A percentile compares a stretch with the other conserved stretches of the same genome.
Conservation (phyloP, 2,329 filamentous ascomycete species). For the Sordariomycetes sp. region DNA sequence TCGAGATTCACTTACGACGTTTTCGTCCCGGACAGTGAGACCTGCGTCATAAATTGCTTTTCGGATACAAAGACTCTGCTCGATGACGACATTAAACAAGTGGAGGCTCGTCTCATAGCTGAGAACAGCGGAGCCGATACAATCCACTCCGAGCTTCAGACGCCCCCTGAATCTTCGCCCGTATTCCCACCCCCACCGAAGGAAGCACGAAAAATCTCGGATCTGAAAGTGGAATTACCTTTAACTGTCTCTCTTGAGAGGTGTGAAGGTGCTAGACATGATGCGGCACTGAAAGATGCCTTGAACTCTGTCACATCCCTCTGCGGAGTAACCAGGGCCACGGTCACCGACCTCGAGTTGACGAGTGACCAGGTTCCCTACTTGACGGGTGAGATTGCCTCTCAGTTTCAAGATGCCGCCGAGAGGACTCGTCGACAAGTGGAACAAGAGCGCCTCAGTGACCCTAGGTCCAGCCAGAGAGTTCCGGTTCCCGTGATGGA, state of each 20-base stretch:
- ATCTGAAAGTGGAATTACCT: slow-evolving; percentile 1
- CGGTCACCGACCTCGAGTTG: not conserved
- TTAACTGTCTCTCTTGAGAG: not conserved
- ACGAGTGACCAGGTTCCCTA: not conserved
- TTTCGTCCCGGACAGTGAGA: slow-evolving; percentile 1
- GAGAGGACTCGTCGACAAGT: not conserved
- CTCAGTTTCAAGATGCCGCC: not conserved
- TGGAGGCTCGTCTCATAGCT: not conserved
- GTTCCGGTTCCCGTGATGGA: slow-evolving; percentile 17
- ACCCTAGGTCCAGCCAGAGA: slow-evolving; percentile 14
- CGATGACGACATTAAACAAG: slow-evolving; percentile 6
- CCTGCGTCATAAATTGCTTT: slow-evolving; percentile 10
- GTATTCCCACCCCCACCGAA: not conserved
- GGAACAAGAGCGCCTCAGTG: slow-evolving; percentile 18
- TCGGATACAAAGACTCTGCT: slow-evolving; percentile 10
- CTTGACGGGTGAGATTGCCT: not conserved
- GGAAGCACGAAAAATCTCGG: not conserved
- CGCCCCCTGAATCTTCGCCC: not conserved
- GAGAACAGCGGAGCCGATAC: not conserved
- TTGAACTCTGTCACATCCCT: not conserved
- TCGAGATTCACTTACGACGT: not conserved
- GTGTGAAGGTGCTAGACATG: not conserved
- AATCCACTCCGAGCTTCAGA: not conserved
- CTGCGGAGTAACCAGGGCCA: not conserved
- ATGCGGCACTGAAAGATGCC: not conserved